A percentile compares a stretch with the other conserved stretches of the same genome.
phyloP scores from a whole-genome alignment of 2,329 filamentous ascomycete species.

The Alternaria arbusti region DNA sequence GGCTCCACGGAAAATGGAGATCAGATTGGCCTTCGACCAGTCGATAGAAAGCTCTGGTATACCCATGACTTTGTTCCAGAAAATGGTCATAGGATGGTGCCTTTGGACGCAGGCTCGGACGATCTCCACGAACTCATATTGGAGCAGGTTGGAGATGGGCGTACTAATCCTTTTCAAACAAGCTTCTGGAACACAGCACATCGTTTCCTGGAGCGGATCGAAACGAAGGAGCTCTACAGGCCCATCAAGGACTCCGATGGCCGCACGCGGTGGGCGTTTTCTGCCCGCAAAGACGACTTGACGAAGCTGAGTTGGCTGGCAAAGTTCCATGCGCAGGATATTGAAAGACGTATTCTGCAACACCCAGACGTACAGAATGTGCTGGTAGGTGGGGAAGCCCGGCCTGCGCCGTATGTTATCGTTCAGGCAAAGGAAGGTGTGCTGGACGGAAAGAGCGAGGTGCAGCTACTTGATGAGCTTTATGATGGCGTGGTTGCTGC shows the following conservation, averaged over 20 bases:
- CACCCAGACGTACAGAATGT: constrained; percentile 14
- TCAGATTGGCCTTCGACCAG: constrained; percentile 11
- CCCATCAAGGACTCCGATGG: constrained; percentile 31
- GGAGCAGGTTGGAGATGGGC: background rate
- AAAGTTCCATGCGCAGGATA: constrained; percentile 25
- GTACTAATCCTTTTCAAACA: background rate
- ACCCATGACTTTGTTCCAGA: constrained; percentile 25
- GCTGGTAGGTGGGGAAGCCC: constrained; percentile 24
- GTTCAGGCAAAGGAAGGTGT: constrained; percentile 19
- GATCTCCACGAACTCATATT: constrained; percentile 37
- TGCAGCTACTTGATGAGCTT: constrained; percentile 13
- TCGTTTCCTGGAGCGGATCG: constrained; percentile 37
- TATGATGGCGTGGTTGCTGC: constrained; percentile 8
- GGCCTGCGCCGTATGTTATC: constrained; percentile 23
- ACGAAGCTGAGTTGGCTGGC: constrained; percentile 27
- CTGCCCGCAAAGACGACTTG: constrained; percentile 27
- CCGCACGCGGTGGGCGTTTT: constrained; percentile 22
- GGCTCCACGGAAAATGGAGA: constrained; percentile 25
- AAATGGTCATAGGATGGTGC: constrained; percentile 17
- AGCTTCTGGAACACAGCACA: constrained; percentile 33
- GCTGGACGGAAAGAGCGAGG: constrained; percentile 9
- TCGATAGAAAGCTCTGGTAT: constrained; percentile 21
- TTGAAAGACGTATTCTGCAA: constrained; percentile 18
- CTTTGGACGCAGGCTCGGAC: constrained; percentile 19
- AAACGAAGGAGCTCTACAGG: constrained; percentile 46